Evolutionary conservation across 768 basidiomycete genomes (phyloP).

Genomic region (Boletus subparvulus): DNA sequence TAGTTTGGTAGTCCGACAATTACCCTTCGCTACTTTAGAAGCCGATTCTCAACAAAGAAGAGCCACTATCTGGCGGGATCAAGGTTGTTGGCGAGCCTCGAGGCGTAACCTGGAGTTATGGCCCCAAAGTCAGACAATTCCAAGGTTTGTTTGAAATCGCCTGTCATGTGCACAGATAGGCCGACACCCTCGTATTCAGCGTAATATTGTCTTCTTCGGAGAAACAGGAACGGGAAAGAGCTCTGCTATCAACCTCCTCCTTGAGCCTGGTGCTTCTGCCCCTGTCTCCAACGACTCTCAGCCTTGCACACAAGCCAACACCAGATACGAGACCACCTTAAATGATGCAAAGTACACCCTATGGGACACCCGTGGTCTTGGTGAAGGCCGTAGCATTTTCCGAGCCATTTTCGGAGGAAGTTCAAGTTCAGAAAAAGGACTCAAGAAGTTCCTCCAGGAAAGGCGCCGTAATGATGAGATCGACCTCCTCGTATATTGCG

Average conservation of each 20-base stretch:
- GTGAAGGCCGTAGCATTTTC: slow-evolving; percentile 25
- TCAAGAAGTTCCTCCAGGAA: slow-evolving; percentile 23
- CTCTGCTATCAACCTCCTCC: slow-evolving; percentile 27
- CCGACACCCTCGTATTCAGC: background rate
- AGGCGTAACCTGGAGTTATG: background rate
- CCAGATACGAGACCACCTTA: slow-evolving; percentile 5
- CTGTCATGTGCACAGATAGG: background rate
- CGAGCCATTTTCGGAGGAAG: slow-evolving; percentile 1
- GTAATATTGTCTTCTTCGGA: slow-evolving; percentile 25
- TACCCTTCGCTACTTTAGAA: background rate
- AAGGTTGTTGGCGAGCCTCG: background rate
- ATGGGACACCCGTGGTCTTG: slow-evolving; percentile 41
- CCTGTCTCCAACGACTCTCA: slow-evolving; percentile 4
- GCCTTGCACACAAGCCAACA: slow-evolving; percentile 17
- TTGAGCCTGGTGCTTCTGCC: slow-evolving; percentile 6
- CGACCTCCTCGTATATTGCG: slow-evolving; percentile 40
- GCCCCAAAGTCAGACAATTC: background rate
- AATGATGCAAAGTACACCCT: slow-evolving; percentile 11
- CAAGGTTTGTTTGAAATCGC: slow-evolving; percentile 11
- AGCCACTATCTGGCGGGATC: background rate
- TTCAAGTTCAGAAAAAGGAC: slow-evolving; percentile 17
- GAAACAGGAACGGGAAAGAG: slow-evolving; percentile 29
- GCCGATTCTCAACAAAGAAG: background rate
- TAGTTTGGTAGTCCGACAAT: background rate
- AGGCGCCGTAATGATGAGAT: slow-evolving; percentile 29